These are phyloP conservation scores for Solanum raphanifolium DNA, from an alignment of 257 asterid genomes.

Conservation along the genomic window DNA sequence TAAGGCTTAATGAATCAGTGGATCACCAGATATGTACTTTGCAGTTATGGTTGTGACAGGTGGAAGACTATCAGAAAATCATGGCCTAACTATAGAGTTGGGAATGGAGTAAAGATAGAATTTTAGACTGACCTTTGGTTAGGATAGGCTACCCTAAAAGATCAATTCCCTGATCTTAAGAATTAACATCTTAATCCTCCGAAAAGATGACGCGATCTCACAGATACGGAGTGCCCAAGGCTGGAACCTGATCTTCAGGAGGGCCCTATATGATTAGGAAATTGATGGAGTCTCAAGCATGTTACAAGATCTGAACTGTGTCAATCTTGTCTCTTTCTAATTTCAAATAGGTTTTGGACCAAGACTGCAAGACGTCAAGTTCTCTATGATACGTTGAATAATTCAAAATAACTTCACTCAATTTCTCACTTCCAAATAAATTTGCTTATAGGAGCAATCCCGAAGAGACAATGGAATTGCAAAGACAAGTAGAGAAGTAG, in stretches of 20 bases:
- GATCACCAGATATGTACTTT: background rate
- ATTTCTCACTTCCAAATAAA: background rate
- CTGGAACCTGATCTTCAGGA: background rate
- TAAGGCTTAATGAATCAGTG: background rate
- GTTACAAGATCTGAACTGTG: background rate
- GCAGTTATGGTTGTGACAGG: background rate
- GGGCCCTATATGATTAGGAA: background rate
- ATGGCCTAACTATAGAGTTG: background rate
- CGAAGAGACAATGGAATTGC: background rate
- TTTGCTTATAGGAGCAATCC: background rate
- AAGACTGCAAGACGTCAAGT: background rate
- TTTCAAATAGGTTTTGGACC: too few species aligned
- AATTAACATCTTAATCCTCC: background rate
- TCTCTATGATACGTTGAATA: background rate
- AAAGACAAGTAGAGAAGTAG: background rate
- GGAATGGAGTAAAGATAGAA: background rate
- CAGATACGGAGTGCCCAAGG: background rate
- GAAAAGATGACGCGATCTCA: background rate
- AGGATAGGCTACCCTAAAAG: background rate
- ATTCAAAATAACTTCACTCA: background rate
- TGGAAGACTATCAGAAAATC: background rate
- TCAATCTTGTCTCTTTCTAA: too few species aligned
- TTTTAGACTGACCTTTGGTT: background rate
- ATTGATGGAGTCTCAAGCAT: background rate
- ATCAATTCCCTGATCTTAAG: background rate